A percentile compares a stretch with the other conserved stretches of the same genome.
These are phyloP conservation scores for Nothopassalora personata DNA, from an alignment of 2,329 filamentous ascomycete genomes.

Conservation along the genomic window DNA sequence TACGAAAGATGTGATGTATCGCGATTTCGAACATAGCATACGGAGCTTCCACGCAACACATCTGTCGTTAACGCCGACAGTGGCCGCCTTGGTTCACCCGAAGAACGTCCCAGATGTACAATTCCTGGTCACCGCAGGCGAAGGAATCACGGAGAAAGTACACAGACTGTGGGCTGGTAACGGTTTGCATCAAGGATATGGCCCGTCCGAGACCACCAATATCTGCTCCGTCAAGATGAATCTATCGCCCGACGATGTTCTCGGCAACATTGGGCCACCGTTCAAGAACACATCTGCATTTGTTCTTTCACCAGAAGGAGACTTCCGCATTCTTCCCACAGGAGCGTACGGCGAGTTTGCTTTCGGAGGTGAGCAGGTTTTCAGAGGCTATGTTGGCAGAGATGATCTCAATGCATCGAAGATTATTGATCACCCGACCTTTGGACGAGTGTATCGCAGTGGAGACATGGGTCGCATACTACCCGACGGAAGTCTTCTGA, in stretches of 20 bases:
- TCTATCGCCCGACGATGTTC: constrained; percentile 53
- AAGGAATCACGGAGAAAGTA: constrained; percentile 69
- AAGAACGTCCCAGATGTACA: constrained; percentile 63
- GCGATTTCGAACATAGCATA: constrained; percentile 65
- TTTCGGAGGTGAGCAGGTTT: constrained; percentile 79
- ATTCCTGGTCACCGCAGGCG: constrained; percentile 76
- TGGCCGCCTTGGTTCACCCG: constrained; percentile 69
- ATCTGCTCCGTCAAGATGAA: constrained; percentile 69
- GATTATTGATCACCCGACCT: constrained; percentile 62
- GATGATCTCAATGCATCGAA: constrained; percentile 58
- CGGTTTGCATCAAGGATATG: constrained; percentile 74
- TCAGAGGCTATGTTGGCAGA: constrained; percentile 65
- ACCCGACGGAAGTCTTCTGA: constrained; percentile 67
- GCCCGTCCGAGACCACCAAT: constrained; percentile 81
- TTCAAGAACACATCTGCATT: constrained; percentile 73
- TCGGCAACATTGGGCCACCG: constrained; percentile 70
- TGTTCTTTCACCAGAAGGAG: constrained; percentile 47
- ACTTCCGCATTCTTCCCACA: constrained; percentile 54
- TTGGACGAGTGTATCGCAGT: constrained; percentile 72
- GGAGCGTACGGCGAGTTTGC: constrained; percentile 78
- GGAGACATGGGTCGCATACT: constrained; percentile 79
- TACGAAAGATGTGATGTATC: constrained; percentile 67
- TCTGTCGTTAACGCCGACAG: constrained; percentile 78
- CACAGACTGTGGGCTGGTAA: constrained; percentile 61
- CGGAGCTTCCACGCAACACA: constrained; percentile 64